These are phyloP conservation scores for Blastobotrys indianensis DNA, from an alignment of 1,139 yeast species.

Conservation along the genomic window DNA sequence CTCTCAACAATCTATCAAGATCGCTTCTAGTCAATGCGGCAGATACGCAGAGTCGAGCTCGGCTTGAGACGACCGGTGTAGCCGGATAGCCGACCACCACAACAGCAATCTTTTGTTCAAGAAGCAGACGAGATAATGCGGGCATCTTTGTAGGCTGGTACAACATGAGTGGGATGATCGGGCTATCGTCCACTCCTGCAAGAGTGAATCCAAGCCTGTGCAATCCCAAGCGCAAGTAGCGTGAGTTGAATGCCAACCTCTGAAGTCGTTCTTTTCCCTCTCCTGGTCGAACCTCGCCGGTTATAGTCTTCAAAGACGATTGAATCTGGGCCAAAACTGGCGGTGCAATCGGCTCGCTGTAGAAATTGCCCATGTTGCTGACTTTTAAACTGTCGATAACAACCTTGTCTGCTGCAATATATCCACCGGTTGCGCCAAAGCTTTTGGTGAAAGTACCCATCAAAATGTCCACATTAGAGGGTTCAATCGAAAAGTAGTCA, in stretches of 20 bases:
- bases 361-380: conserved; percentile 64
- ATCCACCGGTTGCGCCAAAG: conserved; percentile 98
- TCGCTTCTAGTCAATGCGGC: conserved; percentile 91
- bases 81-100: conserved; percentile 98
- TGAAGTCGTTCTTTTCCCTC: conserved; percentile 89
- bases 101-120: conserved; percentile 77
- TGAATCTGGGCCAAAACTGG: conserved; percentile 87
- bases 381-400: conserved; percentile 70
- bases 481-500: conserved; percentile 80
- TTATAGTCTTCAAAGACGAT: conserved; percentile 70
- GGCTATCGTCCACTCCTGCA: conserved; percentile 93
- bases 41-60: conserved; percentile 90
- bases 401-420: conserved; percentile 66
- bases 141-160: conserved; percentile 95
- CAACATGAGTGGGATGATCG: conserved; percentile 83
- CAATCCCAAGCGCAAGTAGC: conserved; percentile 85
- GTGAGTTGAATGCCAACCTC: conserved; percentile 90
- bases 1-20: conserved; percentile 70
- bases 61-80: conserved; percentile 81
- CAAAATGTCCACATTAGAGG: conserved; percentile 69
- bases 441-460: conserved; percentile 99
- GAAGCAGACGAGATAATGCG: conserved; percentile 76
- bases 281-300: conserved; percentile 81
- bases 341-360: conserved; percentile 84
- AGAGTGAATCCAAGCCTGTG: conserved; percentile 90